These are phyloP conservation scores for Tuber magnatum DNA, from an alignment of 495 filamentous ascomycete genomes.

Conservation along the genomic window DNA sequence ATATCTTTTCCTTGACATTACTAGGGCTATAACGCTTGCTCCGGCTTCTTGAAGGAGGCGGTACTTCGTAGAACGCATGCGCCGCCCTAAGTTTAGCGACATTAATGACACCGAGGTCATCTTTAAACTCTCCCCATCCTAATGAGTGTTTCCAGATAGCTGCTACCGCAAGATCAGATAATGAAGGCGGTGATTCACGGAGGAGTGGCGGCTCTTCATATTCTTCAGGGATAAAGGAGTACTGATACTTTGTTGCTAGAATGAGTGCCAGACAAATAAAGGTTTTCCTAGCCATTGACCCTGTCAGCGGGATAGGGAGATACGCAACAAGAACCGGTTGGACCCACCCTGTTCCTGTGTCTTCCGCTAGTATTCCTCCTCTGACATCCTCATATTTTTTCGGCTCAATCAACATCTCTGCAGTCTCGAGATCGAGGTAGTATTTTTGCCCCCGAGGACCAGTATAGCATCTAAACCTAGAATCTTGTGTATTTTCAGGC, in stretches of 20 bases:
- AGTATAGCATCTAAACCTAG: conserved; percentile 53
- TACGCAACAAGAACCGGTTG: conserved; percentile 39
- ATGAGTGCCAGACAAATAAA: conserved; percentile 78
- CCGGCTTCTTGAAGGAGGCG: conserved; percentile 46
- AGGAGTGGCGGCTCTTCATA: conserved; percentile 44
- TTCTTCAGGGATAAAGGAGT: conserved; percentile 58
- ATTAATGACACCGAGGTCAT: conserved; percentile 45
- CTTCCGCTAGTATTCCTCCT: conserved; percentile 72
- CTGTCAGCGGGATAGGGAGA: conserved; percentile 1
- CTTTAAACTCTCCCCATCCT: conserved; percentile 54
- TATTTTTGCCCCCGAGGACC: conserved; percentile 58
- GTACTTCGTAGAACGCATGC: conserved; percentile 51
- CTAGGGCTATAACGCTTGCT: conserved; percentile 22
- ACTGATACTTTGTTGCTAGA: conserved; percentile 66
- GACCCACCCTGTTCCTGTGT: conserved; percentile 49
- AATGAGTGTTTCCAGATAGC: conserved; percentile 56
- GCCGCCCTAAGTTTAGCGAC: conserved; percentile 51
- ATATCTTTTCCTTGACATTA: conserved; percentile 47
- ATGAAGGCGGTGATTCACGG: conserved; percentile 47
- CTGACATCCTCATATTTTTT: conserved; percentile 64
- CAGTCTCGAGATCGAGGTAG: conserved; percentile 65
- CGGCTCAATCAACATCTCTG: conserved; percentile 54
- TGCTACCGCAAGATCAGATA: conserved; percentile 47
- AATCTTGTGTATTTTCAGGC: conserved; percentile 60
- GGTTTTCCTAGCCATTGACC: conserved; percentile 62